These are phyloP conservation scores for Yarrowia sp. DNA, from an alignment of 805 yeast genomes.

Conservation along the genomic window DNA sequence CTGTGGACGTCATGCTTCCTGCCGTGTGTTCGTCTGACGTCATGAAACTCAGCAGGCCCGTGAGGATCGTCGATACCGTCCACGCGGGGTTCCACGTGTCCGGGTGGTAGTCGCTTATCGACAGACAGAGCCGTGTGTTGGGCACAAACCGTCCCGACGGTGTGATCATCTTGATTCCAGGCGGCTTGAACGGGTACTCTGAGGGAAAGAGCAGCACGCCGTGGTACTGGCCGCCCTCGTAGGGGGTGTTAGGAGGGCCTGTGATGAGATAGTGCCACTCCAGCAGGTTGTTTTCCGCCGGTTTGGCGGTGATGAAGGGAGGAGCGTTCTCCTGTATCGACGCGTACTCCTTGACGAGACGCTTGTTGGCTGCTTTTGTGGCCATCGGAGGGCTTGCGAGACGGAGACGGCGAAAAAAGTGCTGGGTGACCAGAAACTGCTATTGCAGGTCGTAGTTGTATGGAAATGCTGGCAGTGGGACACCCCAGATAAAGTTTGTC, in stretches of 20 bases:
- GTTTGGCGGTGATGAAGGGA: slow-evolving; percentile 79
- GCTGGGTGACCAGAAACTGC: not conserved
- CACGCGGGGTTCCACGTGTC: slow-evolving; percentile 96
- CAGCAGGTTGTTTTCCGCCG: slow-evolving; percentile 79
- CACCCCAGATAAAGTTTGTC: not conserved
- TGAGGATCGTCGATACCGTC: slow-evolving; percentile 86
- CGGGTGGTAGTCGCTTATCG: slow-evolving; percentile 93
- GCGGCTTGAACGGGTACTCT: slow-evolving; percentile 90
- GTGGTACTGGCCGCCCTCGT: slow-evolving; percentile 82
- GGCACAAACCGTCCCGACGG: slow-evolving; percentile 73
- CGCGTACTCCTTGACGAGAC: slow-evolving; percentile 77
- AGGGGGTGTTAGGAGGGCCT: slow-evolving; percentile 90
- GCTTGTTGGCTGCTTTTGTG: slow-evolving; percentile 38
- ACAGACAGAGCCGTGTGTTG: slow-evolving; percentile 77
- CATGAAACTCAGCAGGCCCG: slow-evolving; percentile 88
- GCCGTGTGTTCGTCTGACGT: slow-evolving; percentile 82
- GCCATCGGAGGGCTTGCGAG: slow-evolving; percentile 38
- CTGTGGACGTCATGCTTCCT: slow-evolving; percentile 72
- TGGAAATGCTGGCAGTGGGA: not conserved
- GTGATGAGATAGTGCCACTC: slow-evolving; percentile 93
- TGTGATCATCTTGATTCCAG: slow-evolving; percentile 76
- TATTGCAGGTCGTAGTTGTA: not conserved
- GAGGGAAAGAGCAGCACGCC: slow-evolving; percentile 80
- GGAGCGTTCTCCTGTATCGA: slow-evolving; percentile 75
- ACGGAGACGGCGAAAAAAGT: too few relatives aligned